Percentiles rank a stretch among this genome's conserved stretches.
Evolutionary conservation across 2,329 filamentous ascomycete genomes (phyloP).

Genomic region (Spiromastix sp.): DNA sequence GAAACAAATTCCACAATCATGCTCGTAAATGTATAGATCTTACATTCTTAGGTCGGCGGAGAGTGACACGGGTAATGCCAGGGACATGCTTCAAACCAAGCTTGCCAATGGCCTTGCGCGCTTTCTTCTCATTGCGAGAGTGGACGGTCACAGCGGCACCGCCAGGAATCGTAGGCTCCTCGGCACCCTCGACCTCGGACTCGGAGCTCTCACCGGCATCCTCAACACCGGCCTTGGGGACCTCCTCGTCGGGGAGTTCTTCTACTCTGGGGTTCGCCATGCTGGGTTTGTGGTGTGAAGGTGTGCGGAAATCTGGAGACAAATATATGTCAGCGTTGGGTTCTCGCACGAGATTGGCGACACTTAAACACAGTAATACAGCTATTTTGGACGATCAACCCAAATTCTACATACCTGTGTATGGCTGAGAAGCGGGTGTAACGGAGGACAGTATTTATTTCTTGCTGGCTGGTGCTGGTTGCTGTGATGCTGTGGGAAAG

Average conservation of each 20-base stretch:
- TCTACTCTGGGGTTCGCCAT: constrained; percentile 42
- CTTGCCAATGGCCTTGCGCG: constrained; percentile 98
- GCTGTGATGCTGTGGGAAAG: too few species aligned
- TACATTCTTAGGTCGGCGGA: constrained; percentile 98
- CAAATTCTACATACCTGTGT: too few species aligned
- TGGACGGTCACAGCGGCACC: constrained; percentile 86
- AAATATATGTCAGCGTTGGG: too few species aligned
- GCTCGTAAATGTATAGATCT: constrained; percentile 29
- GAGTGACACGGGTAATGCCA: constrained; percentile 95
- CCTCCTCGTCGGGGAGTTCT: constrained; percentile 84
- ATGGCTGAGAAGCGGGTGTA: too few species aligned
- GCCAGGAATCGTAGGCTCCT: constrained; percentile 60
- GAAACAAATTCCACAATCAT: background rate
- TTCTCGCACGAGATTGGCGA: too few species aligned
- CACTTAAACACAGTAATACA: too few species aligned
- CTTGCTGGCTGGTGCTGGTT: too few species aligned
- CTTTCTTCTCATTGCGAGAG: constrained; percentile 99
- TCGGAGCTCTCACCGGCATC: constrained; percentile 46
- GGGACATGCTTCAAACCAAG: constrained; percentile 91
- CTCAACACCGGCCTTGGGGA: constrained; percentile 75
- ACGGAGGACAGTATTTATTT: too few species aligned
- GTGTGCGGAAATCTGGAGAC: too few species aligned
- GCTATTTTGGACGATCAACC: too few species aligned
- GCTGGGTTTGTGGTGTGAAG: constrained; percentile 18
- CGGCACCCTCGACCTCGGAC: constrained; percentile 38